Evolutionary conservation across 2,329 filamentous ascomycete genomes (phyloP), one percentile per base, ranked within the genome.

Genomic region (Aspergillus sp.): DNA sequence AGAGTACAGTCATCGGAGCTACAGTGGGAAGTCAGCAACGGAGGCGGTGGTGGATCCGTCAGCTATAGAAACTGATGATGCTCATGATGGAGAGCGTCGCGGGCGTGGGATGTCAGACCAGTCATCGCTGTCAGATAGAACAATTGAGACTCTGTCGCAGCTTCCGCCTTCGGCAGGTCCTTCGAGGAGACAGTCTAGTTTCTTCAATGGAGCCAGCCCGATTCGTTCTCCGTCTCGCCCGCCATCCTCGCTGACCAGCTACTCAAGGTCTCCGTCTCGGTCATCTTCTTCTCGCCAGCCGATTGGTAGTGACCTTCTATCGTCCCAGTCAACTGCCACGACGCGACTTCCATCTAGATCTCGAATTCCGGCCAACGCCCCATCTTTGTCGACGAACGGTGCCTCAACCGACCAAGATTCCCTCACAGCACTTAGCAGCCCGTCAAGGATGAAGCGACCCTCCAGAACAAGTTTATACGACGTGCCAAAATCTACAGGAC

Each of bases 81-180:
- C 48, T 7, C n/a, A 59, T 7, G 56, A 57, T 33, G 43, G 42
- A 43, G 53, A 62, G 38, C 47, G 43, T 38, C 53, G 62, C 34
- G 62, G 57, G 33, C 58, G 58, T 43, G 48, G 53, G 12, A 48
- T 48, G 38, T 48, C 47, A 30, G 46, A 49, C 29, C 59, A 59
- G 4, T 59, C 66, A 10, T 69, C 67, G 4, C 51, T 96, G 3
- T 82, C 85, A 0, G 90, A 96, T 57, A 77, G 91, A 48, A 94
- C 90, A 0, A 83, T 94, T 38, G 88, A 94, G 63, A 94, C 88
- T 0, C 71, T 96, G 4, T 78, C 88, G 3, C 79, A 82, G 41
- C 72, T 95, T 29, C 86, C 89, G 0, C 81, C 86, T 0, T 93
- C 89, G 0, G 89, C 90, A 4, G 80, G 79, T 0, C 66, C 85